phyloP scores from a whole-genome alignment of 352 stramenopile species.

The Aphanomyces cochlioides region DNA sequence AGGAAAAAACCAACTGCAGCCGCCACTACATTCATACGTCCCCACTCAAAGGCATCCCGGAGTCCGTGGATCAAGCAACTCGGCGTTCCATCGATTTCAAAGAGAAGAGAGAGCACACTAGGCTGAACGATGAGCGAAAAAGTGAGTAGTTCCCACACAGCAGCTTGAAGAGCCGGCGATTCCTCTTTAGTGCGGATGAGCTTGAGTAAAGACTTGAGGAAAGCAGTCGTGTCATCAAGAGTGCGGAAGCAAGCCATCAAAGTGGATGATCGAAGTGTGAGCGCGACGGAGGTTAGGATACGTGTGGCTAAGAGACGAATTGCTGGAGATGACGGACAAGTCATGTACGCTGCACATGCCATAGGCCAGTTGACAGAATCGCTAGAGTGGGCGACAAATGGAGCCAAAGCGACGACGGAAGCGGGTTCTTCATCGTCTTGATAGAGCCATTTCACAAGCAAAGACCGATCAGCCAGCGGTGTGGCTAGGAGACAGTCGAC shows the following conservation, averaged over 20 bases:
- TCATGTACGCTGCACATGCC: conserved; percentile 4
- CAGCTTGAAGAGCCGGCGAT: not conserved
- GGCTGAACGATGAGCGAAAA: conserved; percentile 4
- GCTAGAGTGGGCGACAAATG: not conserved
- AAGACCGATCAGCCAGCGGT: too few relatives aligned
- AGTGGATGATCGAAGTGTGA: not conserved
- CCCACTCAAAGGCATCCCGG: not conserved
- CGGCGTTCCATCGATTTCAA: not conserved
- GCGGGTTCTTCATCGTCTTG: not conserved
- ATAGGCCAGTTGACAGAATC: conserved; percentile 24
- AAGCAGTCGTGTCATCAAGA: conserved; percentile 2
- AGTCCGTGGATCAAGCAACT: not conserved
- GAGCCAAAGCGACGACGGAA: not conserved
- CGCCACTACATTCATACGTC: not conserved
- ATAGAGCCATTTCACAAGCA: too few relatives aligned
- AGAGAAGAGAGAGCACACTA: conserved; percentile 10
- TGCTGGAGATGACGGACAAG: not conserved
- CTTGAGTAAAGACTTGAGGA: not conserved
- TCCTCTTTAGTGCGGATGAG: not conserved
- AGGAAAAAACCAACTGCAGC: not conserved
- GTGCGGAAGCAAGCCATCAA: conserved; percentile 15
- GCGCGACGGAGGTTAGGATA: not conserved
- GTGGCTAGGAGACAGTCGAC: not conserved
- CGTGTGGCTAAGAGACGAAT: not conserved
- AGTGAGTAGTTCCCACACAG: not conserved